Base-by-base conservation (phyloP, 495 filamentous ascomycete genomes). In the Talaromyces thailandensis region DNA sequence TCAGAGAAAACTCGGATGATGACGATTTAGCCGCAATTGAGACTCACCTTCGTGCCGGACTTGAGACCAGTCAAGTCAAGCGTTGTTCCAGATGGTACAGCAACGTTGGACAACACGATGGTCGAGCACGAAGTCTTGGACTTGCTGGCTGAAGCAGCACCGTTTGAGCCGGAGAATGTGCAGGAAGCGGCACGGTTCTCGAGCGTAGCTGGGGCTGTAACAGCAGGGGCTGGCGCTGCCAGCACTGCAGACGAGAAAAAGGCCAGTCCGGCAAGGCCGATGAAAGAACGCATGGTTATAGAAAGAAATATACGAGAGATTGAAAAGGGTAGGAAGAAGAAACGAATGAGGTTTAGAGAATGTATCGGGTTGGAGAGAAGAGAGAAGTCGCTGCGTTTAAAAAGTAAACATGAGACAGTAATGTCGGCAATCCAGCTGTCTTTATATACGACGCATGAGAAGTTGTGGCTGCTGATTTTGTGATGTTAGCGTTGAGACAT, bases 61-160 rank as follows among this genome's bases (percentile, higher is more conserved):
- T 72, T 73, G 31, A 82, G 70, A 9, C 72, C 69, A n/a, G 77
- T 73, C 45, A 85, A 68, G 61, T 84, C 78, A 6, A 85, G 73
- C 6, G 81, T 82, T 43, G 74, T 69, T 11, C 82, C 82, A 6
- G 82, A 76, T 25, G 82, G 81, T 2, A 85, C 82, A 16, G 71
- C 72, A 37, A 85, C 69, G 62, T 73, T 69, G 31, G 72, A 73
- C 14, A 84, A 68, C 24, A 79, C 66, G 61, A 85, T 79, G 6
- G 72, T 80, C 18, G 81, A 75, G 70, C 82, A 84, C n/a, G 73
- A 74, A 1, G 70, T 68, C 69, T 79, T 76, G 60, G 76, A 75
- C 24, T 72, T 73, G 60, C 66, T 78, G 16, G 76, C 82, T 3
- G 68, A 68, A 28, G 73, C 65, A 6, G 79, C 75, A 8, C 70